Base-by-base conservation (phyloP, 768 basidiomycete species). In the Boletus barrowsii region DNA sequence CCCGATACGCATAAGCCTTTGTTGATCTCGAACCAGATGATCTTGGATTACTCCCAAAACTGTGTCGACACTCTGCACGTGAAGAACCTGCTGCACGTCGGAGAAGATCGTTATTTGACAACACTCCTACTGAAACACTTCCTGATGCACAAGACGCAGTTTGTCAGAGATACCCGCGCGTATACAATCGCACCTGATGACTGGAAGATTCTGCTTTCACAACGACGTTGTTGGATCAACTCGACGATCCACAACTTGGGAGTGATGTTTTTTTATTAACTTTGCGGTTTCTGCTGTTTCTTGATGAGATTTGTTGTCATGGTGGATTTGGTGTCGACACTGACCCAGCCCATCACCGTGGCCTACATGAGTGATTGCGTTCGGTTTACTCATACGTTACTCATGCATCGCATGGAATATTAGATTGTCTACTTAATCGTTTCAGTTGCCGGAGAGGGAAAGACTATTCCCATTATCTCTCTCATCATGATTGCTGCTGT, bases 201-300 rank as follows among this genome's bases (percentile, higher is more conserved):
- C 62, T 97, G 93, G 93, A 87, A 86, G 68, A 87, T 98, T 24
- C 72, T 99, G 49, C 75, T 99, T 20, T 97, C 93, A 9, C 97
- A 99, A 68, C 87, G 96, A 76, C 90, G 96, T 73, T 90, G 97
- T 63, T 99, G 97, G 96, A 99, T 99, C 74, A 99, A 99, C 76
- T 98, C 96, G 17, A 99, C 96, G 0, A 85, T 99, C 11, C 96
- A 99, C 76, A 99, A 99, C 72, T 75, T 99, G 51, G 91, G 87
- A 47, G 96, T 99, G 41, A 76, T 98, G 51, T 93, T 94, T 77
- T 73, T 98, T 65, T 91, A 95, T 51, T 84, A 90, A 55, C 83
- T 95, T 22, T 95, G 93, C 65, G 93, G 93, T 58, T 97, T 98
- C 83, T 98, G 96, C 68, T 96, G 93, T 76, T 98, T 98, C 81